Evolutionary conservation across 2,329 filamentous ascomycete species (phyloP), one percentile per base, ranked within the genome.

Genomic region (Cercospora janseana): DNA sequence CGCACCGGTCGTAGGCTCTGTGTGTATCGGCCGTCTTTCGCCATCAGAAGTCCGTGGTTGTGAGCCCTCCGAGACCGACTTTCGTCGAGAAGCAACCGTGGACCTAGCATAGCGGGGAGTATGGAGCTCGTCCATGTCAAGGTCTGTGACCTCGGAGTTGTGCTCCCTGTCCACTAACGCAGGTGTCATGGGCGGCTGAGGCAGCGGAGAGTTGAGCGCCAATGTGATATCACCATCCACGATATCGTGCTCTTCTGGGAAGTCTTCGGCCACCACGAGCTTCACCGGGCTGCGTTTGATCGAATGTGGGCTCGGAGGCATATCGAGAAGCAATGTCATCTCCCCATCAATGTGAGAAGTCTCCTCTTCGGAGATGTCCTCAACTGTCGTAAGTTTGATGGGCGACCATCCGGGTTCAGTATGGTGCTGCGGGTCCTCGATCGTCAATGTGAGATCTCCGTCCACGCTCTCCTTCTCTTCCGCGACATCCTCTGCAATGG

Each of bases 21-120:
- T 13, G 27, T 41, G 24, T 4, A 41, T 3, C 9, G 37, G 20
- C 21, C 18, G 24, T 41, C 37, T 10, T 15, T 41, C 37, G 9
- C 65, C 66, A 41, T 63, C 61, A 6, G 65, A 62, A 13, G 64
- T 67, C 5, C 42, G 50, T n/a, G 65, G 64, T 24, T 24, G 24
- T 43, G n/a, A 32, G 20, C 18, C 21, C 28, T 49, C 46, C 8
- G 26, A 24, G 4, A 31, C 13, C 7, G 65, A 67, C 44, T 66
- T 67, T 18, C 65, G 63, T 27, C 65, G 58, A 13, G 63, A 67
- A 3, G 67, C 55, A 15, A 65, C 45, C 2, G 66, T 69, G 3
- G 66, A 57, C 28, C 59, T 43, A 15, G 64, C 65, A 49, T 66
- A 69, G 43, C 63, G 60, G 21, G 65, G 66, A 23, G 58, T 49